These are phyloP conservation scores for Cyclostephanos invisitatus DNA, from an alignment of 108 stramenopile species.

Conservation along the genomic window DNA sequence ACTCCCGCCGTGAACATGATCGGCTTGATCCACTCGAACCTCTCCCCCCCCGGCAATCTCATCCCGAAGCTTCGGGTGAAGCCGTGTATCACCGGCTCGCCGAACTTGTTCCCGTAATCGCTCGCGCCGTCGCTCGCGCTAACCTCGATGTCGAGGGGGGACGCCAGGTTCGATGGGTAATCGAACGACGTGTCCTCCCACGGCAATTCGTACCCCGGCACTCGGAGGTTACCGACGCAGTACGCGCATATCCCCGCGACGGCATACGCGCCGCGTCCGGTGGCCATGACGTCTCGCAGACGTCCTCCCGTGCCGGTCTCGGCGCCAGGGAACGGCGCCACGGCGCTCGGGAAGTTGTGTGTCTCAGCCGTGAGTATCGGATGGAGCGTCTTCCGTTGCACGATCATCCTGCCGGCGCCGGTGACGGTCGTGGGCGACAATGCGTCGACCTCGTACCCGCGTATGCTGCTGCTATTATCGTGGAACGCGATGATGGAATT, in stretches of 20 bases:
- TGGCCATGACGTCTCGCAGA: slow-evolving; percentile 98
- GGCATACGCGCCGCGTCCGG: slow-evolving; percentile 93
- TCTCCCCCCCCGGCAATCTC: slow-evolving; percentile 90
- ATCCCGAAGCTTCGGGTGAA: slow-evolving; percentile 96
- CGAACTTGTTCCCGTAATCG: slow-evolving; percentile 99
- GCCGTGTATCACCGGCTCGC: slow-evolving; percentile 97
- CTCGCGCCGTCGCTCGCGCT: slow-evolving; percentile 96
- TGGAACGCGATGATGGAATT: slow-evolving; percentile 98
- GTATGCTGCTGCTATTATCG: slow-evolving; percentile 96
- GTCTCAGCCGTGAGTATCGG: slow-evolving; percentile 99
- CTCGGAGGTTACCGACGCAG: slow-evolving; percentile 96
- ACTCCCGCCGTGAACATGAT: slow-evolving; percentile 99
- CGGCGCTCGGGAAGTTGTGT: slow-evolving; percentile 99
- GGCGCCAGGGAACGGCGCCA: slow-evolving; percentile 98
- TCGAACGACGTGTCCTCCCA: slow-evolving; percentile 92
- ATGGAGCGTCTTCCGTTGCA: slow-evolving; percentile 75
- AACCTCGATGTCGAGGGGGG: slow-evolving; percentile 92
- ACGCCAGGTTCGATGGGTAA: slow-evolving; percentile 89
- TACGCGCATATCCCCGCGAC: slow-evolving; percentile 94
- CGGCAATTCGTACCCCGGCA: slow-evolving; percentile 93
- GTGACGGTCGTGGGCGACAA: slow-evolving; percentile 58
- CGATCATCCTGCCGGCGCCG: slow-evolving; percentile 59
- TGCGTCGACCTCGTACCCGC: slow-evolving; percentile 81
- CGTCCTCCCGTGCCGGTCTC: slow-evolving; percentile 99
- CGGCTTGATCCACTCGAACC: slow-evolving; percentile 98